Evolutionary conservation across 75 land plant species (phyloP).

Genomic region (Pinus tabuliformis): DNA sequence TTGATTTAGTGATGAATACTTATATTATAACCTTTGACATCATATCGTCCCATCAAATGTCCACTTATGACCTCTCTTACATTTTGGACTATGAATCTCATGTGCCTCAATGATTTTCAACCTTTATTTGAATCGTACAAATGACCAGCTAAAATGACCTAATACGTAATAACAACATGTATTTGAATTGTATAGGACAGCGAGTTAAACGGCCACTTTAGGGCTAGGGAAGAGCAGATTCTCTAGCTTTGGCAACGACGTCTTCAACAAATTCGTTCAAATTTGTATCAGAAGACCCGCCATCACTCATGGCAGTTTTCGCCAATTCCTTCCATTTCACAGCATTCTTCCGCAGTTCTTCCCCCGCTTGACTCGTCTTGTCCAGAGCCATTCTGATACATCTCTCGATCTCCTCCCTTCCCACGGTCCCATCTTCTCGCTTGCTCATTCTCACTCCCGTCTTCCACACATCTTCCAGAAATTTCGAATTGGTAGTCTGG

Average conservation of each 20-base stretch:
- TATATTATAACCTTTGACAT: too few relatives aligned
- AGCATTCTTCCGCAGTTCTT: constrained; percentile 12
- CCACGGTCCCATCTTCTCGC: constrained; percentile 8
- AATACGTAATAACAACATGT: too few relatives aligned
- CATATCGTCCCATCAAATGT: too few relatives aligned
- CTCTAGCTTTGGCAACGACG: neutral
- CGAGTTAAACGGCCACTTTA: neutral
- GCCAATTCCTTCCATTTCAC: constrained; percentile 7
- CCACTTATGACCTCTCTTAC: too few relatives aligned
- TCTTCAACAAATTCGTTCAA: constrained; percentile 1
- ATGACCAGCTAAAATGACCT: too few relatives aligned
- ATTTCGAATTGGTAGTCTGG: constrained; percentile 21
- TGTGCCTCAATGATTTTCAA: too few relatives aligned
- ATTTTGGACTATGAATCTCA: too few relatives aligned
- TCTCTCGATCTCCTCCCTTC: constrained; percentile 21
- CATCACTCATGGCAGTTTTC: constrained; percentile 6
- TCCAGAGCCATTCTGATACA: constrained; percentile 26
- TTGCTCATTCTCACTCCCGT: constrained; percentile 13
- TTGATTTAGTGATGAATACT: too few relatives aligned
- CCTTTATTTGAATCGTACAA: too few relatives aligned
- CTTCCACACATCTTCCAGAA: constrained; percentile 17
- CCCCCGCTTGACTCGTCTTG: constrained; percentile 23
- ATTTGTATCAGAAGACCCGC: constrained; percentile 13
- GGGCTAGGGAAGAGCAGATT: neutral
- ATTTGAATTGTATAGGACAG: too few relatives aligned